These are phyloP conservation scores for Candida glucosophila DNA, from an alignment of 1,139 yeast genomes.

Conservation along the genomic window DNA sequence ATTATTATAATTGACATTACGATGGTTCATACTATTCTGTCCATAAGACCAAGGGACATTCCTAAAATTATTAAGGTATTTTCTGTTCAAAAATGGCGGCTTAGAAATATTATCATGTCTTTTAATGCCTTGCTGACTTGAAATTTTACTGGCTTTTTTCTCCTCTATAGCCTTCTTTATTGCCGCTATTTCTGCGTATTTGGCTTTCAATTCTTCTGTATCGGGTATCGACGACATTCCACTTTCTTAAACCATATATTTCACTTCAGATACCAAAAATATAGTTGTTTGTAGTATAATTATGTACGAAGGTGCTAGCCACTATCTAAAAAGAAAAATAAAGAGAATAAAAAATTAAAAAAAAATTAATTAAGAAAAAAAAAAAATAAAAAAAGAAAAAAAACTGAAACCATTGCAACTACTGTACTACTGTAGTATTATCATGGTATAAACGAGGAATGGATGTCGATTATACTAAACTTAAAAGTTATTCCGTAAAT, in stretches of 20 bases:
- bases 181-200: slow-evolving; percentile 26
- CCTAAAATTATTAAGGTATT: no score
- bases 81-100: slow-evolving; percentile 5
- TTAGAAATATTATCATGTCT: slow-evolving; percentile 5
- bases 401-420: not conserved
- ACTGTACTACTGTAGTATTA: not conserved
- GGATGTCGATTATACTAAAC: slow-evolving; percentile 4
- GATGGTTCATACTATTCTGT: slow-evolving; percentile 1
- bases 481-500: slow-evolving; percentile 18
- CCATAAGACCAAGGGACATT: no score
- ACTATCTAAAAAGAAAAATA: no score
- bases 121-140: slow-evolving; percentile 7
- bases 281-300: no score
- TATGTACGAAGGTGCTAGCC: no score
- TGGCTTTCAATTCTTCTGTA: slow-evolving; percentile 15
- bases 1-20: slow-evolving; percentile 3
- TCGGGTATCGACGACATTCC: slow-evolving; percentile 8
- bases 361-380: no score
- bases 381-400: slow-evolving; percentile 1
- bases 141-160: slow-evolving; percentile 7
- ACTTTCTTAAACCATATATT: slow-evolving; percentile 14
- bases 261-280: slow-evolving; percentile 23
- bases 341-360: no score
- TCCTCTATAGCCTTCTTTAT: slow-evolving; percentile 21
- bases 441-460: not conserved